Evolutionary conservation across 805 yeast genomes (phyloP), one percentile per base, ranked within the genome.

Genomic region (Metschnikowia corniflorae): DNA sequence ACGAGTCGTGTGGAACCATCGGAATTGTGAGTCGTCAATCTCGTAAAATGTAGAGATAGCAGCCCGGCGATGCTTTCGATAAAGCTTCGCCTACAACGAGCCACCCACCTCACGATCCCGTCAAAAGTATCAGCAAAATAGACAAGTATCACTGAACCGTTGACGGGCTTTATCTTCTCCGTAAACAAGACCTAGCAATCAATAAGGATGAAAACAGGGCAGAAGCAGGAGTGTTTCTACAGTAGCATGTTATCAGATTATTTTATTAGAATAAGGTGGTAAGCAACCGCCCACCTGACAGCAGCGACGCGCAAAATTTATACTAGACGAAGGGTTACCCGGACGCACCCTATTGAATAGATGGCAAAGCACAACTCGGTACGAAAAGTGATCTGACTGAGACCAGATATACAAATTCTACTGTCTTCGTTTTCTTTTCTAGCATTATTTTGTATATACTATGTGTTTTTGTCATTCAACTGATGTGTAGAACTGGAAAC

Each of bases 121-220:
- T 31, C 44, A 42, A 39, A 31, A 39, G 42, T 31, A 22, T 35
- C 40, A 29, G 42, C 40, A 41, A 43, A 38, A 43, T 46, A 37
- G 40, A 46, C 50, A 45, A 26, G 32, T 39, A 43, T 40, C 45
- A 32, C 44, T 28, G 39, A 17, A 33, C 44, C 44, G 44, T 40
- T 26, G 33, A 31, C 41, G 35, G 41, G 51, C 53, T 47, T 47
- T 17, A 24, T 49, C 53, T 49, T 40, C 53, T 49, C 53, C 53
- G 35, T 45, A 26, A 47, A 33, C 44, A 49, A 46, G 35, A 47
- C 51, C 51, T 40, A 35, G 14, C 16, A 40, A 30, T 39, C 53
- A 49, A 49, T 23, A 37, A 35, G 43, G 41, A 41, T 45, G 51
- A 47, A 40, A 28, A 27, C 41, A 49, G 53, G 51, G 53, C 53